A percentile compares a stretch with the other conserved stretches of the same genome.
Evolutionary conservation across 1,284 basidiomycete species (phyloP).

Genomic region (Leccinum fallax): DNA sequence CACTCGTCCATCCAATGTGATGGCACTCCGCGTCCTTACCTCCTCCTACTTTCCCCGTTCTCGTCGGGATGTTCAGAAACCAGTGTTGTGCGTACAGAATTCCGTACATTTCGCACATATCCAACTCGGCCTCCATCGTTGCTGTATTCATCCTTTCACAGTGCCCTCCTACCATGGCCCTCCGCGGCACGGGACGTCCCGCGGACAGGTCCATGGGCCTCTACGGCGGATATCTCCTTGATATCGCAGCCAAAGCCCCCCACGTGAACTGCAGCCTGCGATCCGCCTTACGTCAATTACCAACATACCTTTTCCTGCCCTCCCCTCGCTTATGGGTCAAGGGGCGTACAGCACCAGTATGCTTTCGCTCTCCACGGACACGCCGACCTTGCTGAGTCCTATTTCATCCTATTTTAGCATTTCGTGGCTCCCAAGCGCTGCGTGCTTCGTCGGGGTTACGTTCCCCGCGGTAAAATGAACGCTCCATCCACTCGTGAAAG

Average conservation of each 20-base stretch:
- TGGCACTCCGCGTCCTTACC: slow-evolving; percentile 8
- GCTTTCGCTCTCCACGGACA: slow-evolving; percentile 33
- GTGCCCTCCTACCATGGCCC: background rate
- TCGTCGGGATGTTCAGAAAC: slow-evolving; percentile 22
- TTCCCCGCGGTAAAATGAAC: slow-evolving; percentile 22
- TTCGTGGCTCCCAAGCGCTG: slow-evolving; percentile 18
- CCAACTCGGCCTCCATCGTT: background rate
- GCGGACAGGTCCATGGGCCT: slow-evolving; percentile 24
- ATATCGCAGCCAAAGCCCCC: slow-evolving; percentile 19
- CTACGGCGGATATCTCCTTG: slow-evolving; percentile 34
- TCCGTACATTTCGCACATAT: slow-evolving; percentile 7
- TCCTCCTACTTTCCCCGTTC: slow-evolving; percentile 14
- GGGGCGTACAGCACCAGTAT: slow-evolving; percentile 23
- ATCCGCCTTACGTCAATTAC: slow-evolving; percentile 33
- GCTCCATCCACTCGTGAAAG: slow-evolving; percentile 14
- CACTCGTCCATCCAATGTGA: slow-evolving; percentile 17
- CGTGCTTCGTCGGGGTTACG: slow-evolving; percentile 12
- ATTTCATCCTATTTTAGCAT: slow-evolving; percentile 12
- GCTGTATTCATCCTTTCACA: background rate
- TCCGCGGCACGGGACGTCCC: slow-evolving; percentile 5
- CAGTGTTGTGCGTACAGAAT: slow-evolving; percentile 5
- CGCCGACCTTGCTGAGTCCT: slow-evolving; percentile 19
- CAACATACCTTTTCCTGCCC: slow-evolving; percentile 36
- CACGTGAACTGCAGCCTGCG: slow-evolving; percentile 27
- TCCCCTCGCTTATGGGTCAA: slow-evolving; percentile 36